These are phyloP conservation scores for Serendipita sp. DNA, from an alignment of 768 basidiomycete genomes.

Conservation along the genomic window DNA sequence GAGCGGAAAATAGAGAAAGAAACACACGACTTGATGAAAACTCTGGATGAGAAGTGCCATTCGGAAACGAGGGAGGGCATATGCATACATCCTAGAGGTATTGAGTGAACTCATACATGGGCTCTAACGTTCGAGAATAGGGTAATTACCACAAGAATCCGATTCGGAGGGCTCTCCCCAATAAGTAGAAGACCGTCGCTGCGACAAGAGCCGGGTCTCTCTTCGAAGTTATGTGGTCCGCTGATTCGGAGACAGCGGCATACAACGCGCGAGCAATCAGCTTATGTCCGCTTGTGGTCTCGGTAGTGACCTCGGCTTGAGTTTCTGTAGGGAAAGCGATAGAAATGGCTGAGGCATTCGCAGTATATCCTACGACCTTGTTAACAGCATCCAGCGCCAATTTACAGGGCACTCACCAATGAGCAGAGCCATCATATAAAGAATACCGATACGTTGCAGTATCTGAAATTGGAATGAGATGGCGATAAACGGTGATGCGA, in stretches of 20 bases:
- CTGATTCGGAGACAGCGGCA: not conserved
- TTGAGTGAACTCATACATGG: not conserved
- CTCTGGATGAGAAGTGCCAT: not conserved
- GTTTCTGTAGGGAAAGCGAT: not conserved
- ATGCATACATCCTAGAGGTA: not conserved
- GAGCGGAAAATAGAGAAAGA: not conserved
- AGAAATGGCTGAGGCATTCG: slow-evolving; percentile 20
- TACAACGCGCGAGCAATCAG: not conserved
- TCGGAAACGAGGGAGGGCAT: not conserved
- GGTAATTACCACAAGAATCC: not conserved
- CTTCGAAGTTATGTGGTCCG: not conserved
- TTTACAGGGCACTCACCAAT: not conserved
- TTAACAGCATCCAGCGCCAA: not conserved
- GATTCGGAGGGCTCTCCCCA: not conserved
- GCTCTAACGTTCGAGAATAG: not conserved
- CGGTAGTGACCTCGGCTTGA: not conserved
- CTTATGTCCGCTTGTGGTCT: not conserved
- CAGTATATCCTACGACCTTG: slow-evolving; percentile 18
- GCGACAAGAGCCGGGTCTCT: not conserved
- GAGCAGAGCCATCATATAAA: slow-evolving; percentile 20
- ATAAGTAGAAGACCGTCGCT: not conserved
- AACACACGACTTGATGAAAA: not conserved
- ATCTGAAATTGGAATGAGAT: not conserved
- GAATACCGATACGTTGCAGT: slow-evolving; percentile 19
- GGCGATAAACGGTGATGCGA: not conserved